Evolutionary conservation across 2,329 filamentous ascomycete genomes (phyloP).

Genomic region (Fusarium floridanum): DNA sequence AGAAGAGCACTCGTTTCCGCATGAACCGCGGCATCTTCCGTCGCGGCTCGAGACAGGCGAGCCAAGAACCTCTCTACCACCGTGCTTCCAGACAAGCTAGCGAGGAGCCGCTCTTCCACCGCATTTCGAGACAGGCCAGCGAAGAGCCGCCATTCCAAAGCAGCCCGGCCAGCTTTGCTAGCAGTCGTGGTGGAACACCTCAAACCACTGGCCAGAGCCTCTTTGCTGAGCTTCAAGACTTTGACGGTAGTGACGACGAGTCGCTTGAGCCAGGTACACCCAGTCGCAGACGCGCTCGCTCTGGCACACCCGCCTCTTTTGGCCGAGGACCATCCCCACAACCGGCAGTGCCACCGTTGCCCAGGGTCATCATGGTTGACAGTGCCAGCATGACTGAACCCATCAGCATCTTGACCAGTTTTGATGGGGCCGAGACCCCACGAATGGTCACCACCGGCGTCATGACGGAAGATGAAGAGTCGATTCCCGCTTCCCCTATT

Average conservation of each 20-base stretch:
- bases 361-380: constrained; percentile 70
- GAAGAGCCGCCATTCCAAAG: constrained; percentile 70
- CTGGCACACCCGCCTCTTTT: constrained; percentile 62
- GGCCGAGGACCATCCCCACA: constrained; percentile 60
- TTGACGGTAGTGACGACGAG: constrained; percentile 81
- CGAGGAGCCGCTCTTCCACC: constrained; percentile 67
- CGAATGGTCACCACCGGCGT: constrained; percentile 17
- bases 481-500: constrained; percentile 40
- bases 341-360: constrained; percentile 63
- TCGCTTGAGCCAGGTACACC: constrained; percentile 70
- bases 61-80: constrained; percentile 68
- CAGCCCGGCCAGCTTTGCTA: constrained; percentile 70
- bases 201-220: constrained; percentile 76
- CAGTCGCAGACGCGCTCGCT: constrained; percentile 62
- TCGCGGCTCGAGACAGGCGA: constrained; percentile 71
- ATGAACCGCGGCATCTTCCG: constrained; percentile 72
- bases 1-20: constrained; percentile 77
- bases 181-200: constrained; percentile 64
- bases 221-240: constrained; percentile 88
- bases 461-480: constrained; percentile 33
- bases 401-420: constrained; percentile 54
- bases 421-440: constrained; percentile 20
- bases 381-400: constrained; percentile 72
- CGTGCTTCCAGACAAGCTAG: constrained; percentile 72
- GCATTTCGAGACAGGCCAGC: constrained; percentile 72